Evolutionary conservation across 208 protist species (phyloP), one percentile per base, ranked within the genome.

Genomic region (Leptomonas seymouri): DNA sequence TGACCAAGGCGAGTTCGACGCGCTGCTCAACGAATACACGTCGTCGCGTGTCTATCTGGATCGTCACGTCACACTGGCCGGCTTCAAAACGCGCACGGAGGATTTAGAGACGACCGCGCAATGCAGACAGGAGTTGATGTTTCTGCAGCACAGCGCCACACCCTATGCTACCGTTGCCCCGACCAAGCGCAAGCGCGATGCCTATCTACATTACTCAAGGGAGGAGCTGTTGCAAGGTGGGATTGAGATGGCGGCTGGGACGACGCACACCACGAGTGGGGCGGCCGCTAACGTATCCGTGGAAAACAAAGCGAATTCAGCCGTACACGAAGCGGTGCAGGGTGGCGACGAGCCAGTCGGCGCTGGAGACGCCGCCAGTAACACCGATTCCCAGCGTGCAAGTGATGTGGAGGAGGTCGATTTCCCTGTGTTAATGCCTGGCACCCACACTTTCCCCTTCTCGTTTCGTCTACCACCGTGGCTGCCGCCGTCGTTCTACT

Each of bases 401-500:
- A 51, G 53, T n/a, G 50, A 41, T 0, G 30, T 51, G 48, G 21
- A 59, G 31, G 71, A 59, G 36, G 63, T 74, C n/a, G 42, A 76
- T 58, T 60, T 76, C 39, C 74, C 54, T 12, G 67, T 78, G 28
- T 76, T 89, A 34, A 71, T 76, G 58, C 81, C 81, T 3, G 84
- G 84, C 15, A 70, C 76, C 18, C 78, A 89, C 66, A 67, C 67
- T n/a, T 89, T 84, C 56, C 84, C 84, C 36, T 89, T 89, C 49
- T 11, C 44, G 42, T 86, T 89, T 51, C 81, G 77, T 46, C 71
- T 89, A 9, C 84, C 84, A 8, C 81, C 84, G 31, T 89, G 84
- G 81, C 70, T 86, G 58, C 84, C 84, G 41, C 84, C 84, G 14
- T 89, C 84, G n/a, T 78, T 86, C 28, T 89, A 86, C 75, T 89